Base-by-base conservation (phyloP, 805 yeast species). In the Cyberlindnera suaveolens region DNA sequence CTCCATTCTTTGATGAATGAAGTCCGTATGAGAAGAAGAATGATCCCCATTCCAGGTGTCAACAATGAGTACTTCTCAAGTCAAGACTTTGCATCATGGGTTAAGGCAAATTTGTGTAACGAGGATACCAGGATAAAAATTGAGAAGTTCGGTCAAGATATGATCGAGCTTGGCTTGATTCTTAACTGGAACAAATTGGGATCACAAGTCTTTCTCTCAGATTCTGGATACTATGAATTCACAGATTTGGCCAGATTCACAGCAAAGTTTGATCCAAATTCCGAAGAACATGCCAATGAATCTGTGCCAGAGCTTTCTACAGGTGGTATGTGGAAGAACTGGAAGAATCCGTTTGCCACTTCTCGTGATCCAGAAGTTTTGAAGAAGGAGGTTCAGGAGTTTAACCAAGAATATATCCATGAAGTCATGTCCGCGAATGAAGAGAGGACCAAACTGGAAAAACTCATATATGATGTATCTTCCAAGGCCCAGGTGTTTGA, bases 141-240 rank as follows among this genome's bases (percentile, higher is more conserved):
- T n/a, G 65, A 65, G 41, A 53, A 59, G 30, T 46, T 65, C 23
- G 68, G 68, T 1, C 68, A 65, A 42, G 48, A 47, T 19, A 34
- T 64, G 37, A 34, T 64, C 3, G 44, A 43, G 8, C 20, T 53
- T 5, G 56, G 55, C 0, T 33, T 63, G n/a, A 53, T 65, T 8
- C 43, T 45, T 11, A 54, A 54, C 17, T 61, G 60, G 57, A 58
- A 57, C 36, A 56, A 49, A 40, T 38, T 48, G 14, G 45, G 39
- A 2, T 46, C 39, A 19, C 50, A 41, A 16, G 26, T 19, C 3
- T 52, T 51, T 29, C 47, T 52, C 13, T 48, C 54, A 1, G 56
- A 53, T 31, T 50, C 53, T 10, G 61, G 57, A 7, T 59, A 44
- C 42, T 60, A 58, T 40, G 57, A 57, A 39, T 57, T 56, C 31